Evolutionary conservation across 805 yeast genomes (phyloP).

Genomic region (Ogataea methylovora): DNA sequence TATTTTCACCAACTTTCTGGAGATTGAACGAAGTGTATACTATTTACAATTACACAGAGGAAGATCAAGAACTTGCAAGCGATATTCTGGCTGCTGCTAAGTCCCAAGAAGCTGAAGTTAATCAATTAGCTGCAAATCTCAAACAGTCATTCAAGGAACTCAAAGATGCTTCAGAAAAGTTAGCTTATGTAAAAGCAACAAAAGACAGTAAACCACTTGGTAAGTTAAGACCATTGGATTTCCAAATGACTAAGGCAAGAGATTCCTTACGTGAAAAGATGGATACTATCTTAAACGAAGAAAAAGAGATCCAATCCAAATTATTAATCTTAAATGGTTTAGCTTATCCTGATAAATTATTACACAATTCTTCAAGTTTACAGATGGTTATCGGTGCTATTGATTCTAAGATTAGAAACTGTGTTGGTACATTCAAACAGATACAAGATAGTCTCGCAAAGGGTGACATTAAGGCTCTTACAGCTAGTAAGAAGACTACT

Average conservation of each 20-base stretch:
- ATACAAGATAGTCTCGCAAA: no score
- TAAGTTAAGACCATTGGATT: conserved; percentile 13
- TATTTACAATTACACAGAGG: conserved; percentile 4
- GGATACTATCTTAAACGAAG: conserved; percentile 6
- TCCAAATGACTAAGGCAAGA: conserved; percentile 12
- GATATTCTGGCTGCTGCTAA: no score
- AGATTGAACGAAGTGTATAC: conserved; percentile 20
- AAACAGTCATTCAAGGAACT: background rate
- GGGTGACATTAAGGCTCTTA: no score
- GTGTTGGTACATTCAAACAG: no score
- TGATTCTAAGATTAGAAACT: conserved; percentile 16
- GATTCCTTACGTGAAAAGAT: conserved; percentile 10
- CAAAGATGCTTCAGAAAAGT: background rate
- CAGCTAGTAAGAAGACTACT: no score
- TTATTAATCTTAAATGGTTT: conserved; percentile 19
- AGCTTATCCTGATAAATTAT: conserved; percentile 21
- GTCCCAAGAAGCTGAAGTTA: background rate
- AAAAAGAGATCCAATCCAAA: conserved; percentile 15
- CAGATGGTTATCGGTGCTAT: conserved; percentile 19
- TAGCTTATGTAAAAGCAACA: background rate
- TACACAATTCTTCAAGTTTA: conserved; percentile 19
- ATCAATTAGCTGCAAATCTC: background rate
- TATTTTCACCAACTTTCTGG: conserved; percentile 21
- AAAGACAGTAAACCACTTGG: background rate
- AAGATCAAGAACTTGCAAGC: no score